Percentiles rank a stretch among this genome's conserved stretches.
Conservation (phyloP, 192 early-diverging fungal genomes). For the Coemansia sp. region DNA sequence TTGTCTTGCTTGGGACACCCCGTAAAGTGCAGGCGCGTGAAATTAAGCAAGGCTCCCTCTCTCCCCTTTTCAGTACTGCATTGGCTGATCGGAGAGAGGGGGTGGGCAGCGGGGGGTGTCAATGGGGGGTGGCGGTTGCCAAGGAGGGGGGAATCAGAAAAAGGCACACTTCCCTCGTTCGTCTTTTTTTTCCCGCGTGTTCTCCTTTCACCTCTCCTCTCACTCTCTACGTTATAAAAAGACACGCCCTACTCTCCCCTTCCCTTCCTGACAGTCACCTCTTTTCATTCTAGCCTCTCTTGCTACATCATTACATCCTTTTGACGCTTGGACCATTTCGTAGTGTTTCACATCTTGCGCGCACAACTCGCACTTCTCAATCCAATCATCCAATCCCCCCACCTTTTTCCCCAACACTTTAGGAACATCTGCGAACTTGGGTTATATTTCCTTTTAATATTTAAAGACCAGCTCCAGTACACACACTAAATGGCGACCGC, state of each 20-base stretch:
- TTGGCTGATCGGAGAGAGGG: not conserved
- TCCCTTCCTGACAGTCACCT: not conserved
- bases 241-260: slow-evolving; percentile 2
- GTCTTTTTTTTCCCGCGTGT: slow-evolving; percentile 9
- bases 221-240: slow-evolving; percentile 11
- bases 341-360: slow-evolving; percentile 8
- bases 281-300: slow-evolving; percentile 10
- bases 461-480: not conserved
- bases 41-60: slow-evolving; percentile 2
- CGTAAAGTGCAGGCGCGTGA: not conserved
- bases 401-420: not conserved
- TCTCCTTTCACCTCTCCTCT: slow-evolving; percentile 3
- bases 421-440: not conserved
- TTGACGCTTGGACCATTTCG: slow-evolving; percentile 8
- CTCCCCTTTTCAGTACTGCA: not conserved
- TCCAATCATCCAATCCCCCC: not conserved
- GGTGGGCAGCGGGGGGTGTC: slow-evolving; percentile 1
- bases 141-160: slow-evolving; percentile 9
- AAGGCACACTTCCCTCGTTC: slow-evolving; percentile 8
- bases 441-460: slow-evolving; percentile 4
- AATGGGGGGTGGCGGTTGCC: slow-evolving; percentile 5
- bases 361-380: slow-evolving; percentile 2
- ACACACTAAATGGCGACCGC: slow-evolving; percentile 26
- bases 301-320: slow-evolving; percentile 6
- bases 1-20: not conserved